phyloP scores from a whole-genome alignment of 257 asterid species.

The Echites panduratus region DNA sequence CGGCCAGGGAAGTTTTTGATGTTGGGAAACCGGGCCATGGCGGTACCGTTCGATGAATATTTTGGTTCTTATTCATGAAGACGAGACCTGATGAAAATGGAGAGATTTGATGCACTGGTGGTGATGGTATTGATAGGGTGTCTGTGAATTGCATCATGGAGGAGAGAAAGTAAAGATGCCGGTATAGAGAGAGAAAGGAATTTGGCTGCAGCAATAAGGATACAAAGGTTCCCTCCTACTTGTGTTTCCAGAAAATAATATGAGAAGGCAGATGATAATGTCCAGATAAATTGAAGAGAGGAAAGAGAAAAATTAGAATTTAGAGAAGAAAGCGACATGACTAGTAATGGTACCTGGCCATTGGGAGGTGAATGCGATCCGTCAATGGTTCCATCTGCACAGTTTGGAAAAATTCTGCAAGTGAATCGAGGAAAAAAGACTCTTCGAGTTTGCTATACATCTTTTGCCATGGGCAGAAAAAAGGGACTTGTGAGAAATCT shows the following conservation, averaged over 20 bases:
- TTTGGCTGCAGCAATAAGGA: neutral
- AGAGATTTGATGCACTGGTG: constrained; percentile 30
- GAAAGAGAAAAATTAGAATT: constrained; percentile 3
- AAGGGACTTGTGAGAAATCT: constrained; percentile 40
- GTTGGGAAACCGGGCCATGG: constrained; percentile 46
- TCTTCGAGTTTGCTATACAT: constrained; percentile 35
- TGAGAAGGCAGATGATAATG: neutral
- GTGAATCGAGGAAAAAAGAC: constrained; percentile 57
- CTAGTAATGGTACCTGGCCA: constrained; percentile 66
- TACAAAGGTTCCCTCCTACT: too few species aligned
- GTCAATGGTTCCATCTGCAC: constrained; percentile 16
- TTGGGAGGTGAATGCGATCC: constrained; percentile 66
- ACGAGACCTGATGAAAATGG: constrained; percentile 28
- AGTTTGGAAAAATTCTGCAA: constrained; percentile 24
- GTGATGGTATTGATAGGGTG: constrained; percentile 32
- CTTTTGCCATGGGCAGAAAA: constrained; percentile 25
- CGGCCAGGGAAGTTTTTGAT: constrained; percentile 27
- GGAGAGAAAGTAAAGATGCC: neutral
- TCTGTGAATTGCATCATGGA: constrained; percentile 68
- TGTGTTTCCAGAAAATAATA: neutral
- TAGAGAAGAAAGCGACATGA: constrained; percentile 64
- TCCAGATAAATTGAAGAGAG: neutral
- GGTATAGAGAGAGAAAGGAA: neutral
- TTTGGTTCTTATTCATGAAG: constrained; percentile 38
- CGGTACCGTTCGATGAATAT: constrained; percentile 33